These are phyloP conservation scores for Phytophthora parvispora DNA, from an alignment of 352 stramenopile genomes.

Conservation along the genomic window DNA sequence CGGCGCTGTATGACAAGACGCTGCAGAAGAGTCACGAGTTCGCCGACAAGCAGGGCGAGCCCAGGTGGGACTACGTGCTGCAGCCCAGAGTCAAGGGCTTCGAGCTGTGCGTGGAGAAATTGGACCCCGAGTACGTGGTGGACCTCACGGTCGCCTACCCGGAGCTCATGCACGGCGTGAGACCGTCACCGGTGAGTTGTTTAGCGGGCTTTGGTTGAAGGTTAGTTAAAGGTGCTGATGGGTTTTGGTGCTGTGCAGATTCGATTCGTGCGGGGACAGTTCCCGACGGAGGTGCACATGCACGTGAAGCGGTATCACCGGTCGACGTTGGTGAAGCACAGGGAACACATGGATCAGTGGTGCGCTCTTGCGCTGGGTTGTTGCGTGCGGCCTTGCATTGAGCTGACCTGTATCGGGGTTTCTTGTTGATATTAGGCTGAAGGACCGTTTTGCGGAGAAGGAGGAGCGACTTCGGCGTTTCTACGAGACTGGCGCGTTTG, in stretches of 20 bases:
- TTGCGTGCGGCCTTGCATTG: no score
- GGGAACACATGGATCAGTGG: slow-evolving; percentile 63
- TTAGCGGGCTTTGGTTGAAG: not conserved
- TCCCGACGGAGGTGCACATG: slow-evolving; percentile 78
- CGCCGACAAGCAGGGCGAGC: slow-evolving; percentile 50
- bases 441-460: slow-evolving; percentile 76
- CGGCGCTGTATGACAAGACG: slow-evolving; percentile 75
- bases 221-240: not conserved
- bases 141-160: slow-evolving; percentile 85
- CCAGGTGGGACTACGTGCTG: slow-evolving; percentile 75
- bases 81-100: slow-evolving; percentile 77
- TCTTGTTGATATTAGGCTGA: slow-evolving; percentile 45
- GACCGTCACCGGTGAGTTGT: slow-evolving; percentile 67
- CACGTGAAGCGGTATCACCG: slow-evolving; percentile 72
- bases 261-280: slow-evolving; percentile 71
- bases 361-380: slow-evolving; percentile 18
- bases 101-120: slow-evolving; percentile 69
- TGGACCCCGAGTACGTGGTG: slow-evolving; percentile 75
- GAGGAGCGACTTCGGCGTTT: slow-evolving; percentile 74
- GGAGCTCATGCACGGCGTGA: slow-evolving; percentile 72
- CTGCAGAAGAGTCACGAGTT: slow-evolving; percentile 73
- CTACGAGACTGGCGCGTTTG: slow-evolving; percentile 64
- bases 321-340: slow-evolving; percentile 49
- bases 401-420: no score
- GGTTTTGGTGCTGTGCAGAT: slow-evolving; percentile 32